These are phyloP conservation scores for Fusarium chaquense DNA, from an alignment of 2,329 filamentous ascomycete genomes.

Conservation along the genomic window DNA sequence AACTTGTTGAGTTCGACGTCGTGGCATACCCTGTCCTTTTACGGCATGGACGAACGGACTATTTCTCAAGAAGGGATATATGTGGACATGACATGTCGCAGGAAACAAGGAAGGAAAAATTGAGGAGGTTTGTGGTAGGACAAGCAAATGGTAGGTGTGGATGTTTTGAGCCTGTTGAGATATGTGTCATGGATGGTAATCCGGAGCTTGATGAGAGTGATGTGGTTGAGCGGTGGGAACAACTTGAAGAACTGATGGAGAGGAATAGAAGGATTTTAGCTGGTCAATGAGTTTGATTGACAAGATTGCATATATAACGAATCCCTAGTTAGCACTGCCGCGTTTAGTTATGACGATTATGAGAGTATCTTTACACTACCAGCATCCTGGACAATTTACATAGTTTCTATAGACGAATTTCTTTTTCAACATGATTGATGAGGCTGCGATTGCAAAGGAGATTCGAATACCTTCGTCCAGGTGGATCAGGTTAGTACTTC, in stretches of 20 bases:
- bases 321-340: too few species aligned
- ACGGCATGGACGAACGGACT: background rate
- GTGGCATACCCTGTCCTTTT: background rate
- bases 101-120: background rate
- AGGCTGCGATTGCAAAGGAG: too few species aligned
- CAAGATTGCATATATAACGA: too few species aligned
- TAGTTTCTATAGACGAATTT: too few species aligned
- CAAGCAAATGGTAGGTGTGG: background rate
- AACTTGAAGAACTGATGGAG: background rate
- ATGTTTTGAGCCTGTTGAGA: background rate
- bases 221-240: background rate
- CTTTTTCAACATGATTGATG: too few species aligned
- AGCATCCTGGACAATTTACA: too few species aligned
- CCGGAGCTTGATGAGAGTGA: conserved; percentile 9
- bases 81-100: background rate
- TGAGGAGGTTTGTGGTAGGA: conserved; percentile 13
- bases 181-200: background rate
- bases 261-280: background rate
- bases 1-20: background rate
- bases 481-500: too few species aligned
- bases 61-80: background rate
- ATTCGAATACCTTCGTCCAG: too few species aligned
- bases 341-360: too few species aligned
- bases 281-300: background rate
- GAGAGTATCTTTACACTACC: too few species aligned